Evolutionary conservation across 495 filamentous ascomycete species (phyloP), one percentile per base, ranked within the genome.

Genomic region (Chaetomium cochliodes): DNA sequence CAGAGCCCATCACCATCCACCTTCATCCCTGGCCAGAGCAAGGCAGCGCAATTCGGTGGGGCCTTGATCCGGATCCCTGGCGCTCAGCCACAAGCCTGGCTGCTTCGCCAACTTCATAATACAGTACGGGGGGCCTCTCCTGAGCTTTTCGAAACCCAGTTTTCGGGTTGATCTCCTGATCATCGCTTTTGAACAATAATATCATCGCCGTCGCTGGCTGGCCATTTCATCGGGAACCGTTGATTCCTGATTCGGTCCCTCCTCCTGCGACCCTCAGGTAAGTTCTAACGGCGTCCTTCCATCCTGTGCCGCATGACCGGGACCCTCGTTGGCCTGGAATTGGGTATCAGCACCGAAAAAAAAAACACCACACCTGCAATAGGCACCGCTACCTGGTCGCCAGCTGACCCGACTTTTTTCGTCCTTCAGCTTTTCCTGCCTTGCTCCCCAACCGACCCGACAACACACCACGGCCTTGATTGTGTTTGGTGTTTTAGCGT

Each of bases 121-220:
- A 59, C 23, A 51, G 25, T n/a, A 61, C 25, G 60, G 60, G 59
- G n/a, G 52, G 30, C 59, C 42, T 72, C 69, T 66, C 65, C 67
- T 66, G 69, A 64, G 65, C 50, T 69, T 60, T 65, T 37, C 69
- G 68, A 70, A 68, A 68, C 68, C 60, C 57, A 46, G 65, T 67
- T 72, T 69, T 65, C 62, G 65, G 69, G 65, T 51, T 22, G 5
- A 11, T 46, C 62, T 67, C 58, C 52, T 57, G 51, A 55, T 49
- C 55, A 52, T 46, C 68, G 53, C 69, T 63, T 65, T 46, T 12
- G 22, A 52, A 58, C 63, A 63, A 62, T 49, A 58, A 46, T 64
- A 65, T 65, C 60, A 65, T 65, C 46, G 33, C 58, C 51, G 33
- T 61, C 51, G 28, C 58, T 25, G 54, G 26, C 55, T 18, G 42